Evolutionary conservation across 2,329 filamentous ascomycete species (phyloP).

Genomic region (Phaeomoniella chlamydospora): DNA sequence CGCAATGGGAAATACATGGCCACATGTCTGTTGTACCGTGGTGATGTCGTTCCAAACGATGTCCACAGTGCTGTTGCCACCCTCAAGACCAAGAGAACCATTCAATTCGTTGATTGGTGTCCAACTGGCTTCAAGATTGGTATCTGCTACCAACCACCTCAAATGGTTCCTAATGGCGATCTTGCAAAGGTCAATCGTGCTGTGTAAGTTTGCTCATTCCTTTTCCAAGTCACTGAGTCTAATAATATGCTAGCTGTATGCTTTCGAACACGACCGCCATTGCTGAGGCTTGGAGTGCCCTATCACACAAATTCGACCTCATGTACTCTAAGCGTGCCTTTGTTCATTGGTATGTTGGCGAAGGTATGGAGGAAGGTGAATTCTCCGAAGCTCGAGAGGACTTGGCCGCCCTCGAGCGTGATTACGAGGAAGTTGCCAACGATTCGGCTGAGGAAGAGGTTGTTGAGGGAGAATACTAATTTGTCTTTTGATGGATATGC

Average conservation of each 20-base stretch:
- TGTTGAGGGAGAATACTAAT: constrained; percentile 74
- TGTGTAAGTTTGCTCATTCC: constrained; percentile 52
- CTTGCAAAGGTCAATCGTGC: constrained; percentile 96
- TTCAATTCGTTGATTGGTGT: constrained; percentile 99
- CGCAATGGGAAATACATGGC: constrained; percentile 99
- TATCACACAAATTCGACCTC: constrained; percentile 97
- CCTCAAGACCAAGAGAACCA: constrained; percentile 98
- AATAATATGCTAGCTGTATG: constrained; percentile 59
- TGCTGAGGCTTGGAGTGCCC: constrained; percentile 90
- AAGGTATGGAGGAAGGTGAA: constrained; percentile 99
- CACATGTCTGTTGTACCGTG: constrained; percentile 93
- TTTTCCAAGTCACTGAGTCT: constrained; percentile 10
- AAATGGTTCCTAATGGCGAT: constrained; percentile 92
- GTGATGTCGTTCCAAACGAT: constrained; percentile 95
- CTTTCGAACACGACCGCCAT: constrained; percentile 89
- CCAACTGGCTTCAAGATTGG: constrained; percentile 99
- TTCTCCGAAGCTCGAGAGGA: constrained; percentile 99
- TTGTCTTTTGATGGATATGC: constrained; percentile 22
- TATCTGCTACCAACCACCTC: constrained; percentile 98
- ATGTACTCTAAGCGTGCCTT: constrained; percentile 99
- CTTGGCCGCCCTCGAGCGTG: constrained; percentile 89
- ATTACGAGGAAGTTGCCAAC: constrained; percentile 96
- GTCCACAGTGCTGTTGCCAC: constrained; percentile 83
- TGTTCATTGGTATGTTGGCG: constrained; percentile 99
- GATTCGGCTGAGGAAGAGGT: constrained; percentile 80